Evolutionary conservation across 2,329 filamentous ascomycete genomes (phyloP).

Genomic region (Colletotrichum euphorbiae): DNA sequence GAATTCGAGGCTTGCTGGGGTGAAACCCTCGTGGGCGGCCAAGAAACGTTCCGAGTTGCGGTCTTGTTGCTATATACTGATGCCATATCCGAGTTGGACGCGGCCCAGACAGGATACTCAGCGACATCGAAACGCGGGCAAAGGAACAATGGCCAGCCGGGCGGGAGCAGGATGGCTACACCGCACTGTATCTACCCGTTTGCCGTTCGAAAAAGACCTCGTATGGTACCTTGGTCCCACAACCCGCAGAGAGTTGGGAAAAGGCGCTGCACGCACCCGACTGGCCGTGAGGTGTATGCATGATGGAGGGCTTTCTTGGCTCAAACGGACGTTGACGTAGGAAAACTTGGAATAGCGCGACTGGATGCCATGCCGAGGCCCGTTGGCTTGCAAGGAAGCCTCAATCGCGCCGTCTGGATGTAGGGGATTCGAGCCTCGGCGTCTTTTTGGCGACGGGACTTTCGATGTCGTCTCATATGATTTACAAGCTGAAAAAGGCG

Average conservation of each 20-base stretch:
- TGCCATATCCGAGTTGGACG: not conserved
- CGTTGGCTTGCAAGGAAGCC: constrained; percentile 30
- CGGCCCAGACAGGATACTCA: not conserved
- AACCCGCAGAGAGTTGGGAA: constrained; percentile 28
- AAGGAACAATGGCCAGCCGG: constrained; percentile 2
- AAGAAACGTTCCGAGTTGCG: not conserved
- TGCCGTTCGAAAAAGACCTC: constrained; percentile 51
- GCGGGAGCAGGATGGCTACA: constrained; percentile 39
- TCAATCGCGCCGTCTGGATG: not conserved
- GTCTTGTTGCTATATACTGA: constrained; percentile 27
- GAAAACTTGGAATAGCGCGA: not conserved
- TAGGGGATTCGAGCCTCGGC: no score
- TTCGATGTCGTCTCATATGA: no score
- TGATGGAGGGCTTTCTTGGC: not conserved
- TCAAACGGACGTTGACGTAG: not conserved
- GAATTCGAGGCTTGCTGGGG: not conserved
- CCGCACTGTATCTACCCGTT: constrained; percentile 46
- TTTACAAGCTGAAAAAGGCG: no score
- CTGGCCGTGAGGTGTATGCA: constrained; percentile 1
- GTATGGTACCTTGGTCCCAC: constrained; percentile 45
- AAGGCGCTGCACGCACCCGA: constrained; percentile 35
- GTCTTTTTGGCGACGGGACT: no score
- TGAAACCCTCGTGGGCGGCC: not conserved
- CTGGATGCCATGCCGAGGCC: constrained; percentile 36
- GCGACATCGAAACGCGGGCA: constrained; percentile 11